A percentile compares a stretch with the other conserved stretches of the same genome.
Evolutionary conservation across 2,329 filamentous ascomycete species (phyloP).

Genomic region (Clarireedia monteithiana): DNA sequence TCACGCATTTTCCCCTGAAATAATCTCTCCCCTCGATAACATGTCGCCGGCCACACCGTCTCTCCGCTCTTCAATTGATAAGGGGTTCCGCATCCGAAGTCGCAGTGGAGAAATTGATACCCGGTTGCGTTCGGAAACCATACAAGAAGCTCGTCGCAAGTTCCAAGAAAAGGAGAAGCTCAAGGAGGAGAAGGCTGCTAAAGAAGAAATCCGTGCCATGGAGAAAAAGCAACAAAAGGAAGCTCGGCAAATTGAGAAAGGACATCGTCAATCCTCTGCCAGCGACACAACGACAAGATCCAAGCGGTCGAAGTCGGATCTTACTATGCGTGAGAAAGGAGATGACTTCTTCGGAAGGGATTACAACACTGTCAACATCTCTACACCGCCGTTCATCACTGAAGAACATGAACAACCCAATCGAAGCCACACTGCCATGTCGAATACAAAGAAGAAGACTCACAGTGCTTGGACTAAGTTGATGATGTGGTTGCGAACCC

Average conservation of each 20-base stretch:
- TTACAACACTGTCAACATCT: conserved; percentile 13
- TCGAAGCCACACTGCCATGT: conserved; percentile 3
- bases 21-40: conserved; percentile 15
- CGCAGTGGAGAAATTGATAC: conserved; percentile 50
- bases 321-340: conserved; percentile 16
- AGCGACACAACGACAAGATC: conserved; percentile 33
- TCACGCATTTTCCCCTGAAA: conserved; percentile 17
- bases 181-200: conserved; percentile 56
- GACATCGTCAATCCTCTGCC: conserved; percentile 27
- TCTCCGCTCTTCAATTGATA: conserved; percentile 51
- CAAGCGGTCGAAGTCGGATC: conserved; percentile 32
- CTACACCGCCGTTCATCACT: conserved; percentile 2
- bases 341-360: conserved; percentile 16
- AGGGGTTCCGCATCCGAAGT: conserved; percentile 51
- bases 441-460: conserved; percentile 45
- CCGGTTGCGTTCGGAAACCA: conserved; percentile 45
- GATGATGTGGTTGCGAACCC: conserved; percentile 56
- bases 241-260: conserved; percentile 42
- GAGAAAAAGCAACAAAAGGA: conserved; percentile 53
- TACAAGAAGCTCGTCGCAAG: conserved; percentile 53
- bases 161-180: conserved; percentile 54
- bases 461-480: conserved; percentile 56
- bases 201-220: conserved; percentile 48
- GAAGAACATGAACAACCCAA: conserved; percentile 1
- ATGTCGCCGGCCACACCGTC: conserved; percentile 38